These are phyloP conservation scores for Pleurotus ostreatus DNA, from an alignment of 768 basidiomycete genomes.

Conservation along the genomic window DNA sequence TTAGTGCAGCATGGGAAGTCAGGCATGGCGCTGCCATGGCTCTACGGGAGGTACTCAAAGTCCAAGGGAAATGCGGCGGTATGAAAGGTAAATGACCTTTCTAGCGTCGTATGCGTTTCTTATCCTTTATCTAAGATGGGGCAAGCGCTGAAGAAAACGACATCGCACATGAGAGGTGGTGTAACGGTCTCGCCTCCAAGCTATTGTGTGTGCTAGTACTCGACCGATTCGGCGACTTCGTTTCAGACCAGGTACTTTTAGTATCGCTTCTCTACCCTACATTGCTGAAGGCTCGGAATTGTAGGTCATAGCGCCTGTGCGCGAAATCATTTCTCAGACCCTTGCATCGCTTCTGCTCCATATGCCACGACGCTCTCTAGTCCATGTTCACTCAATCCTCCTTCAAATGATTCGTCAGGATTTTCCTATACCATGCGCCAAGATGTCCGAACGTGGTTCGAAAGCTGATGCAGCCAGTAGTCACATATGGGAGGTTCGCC, in stretches of 20 bases:
- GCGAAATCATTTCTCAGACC: constrained; percentile 94
- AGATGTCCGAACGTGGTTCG: constrained; percentile 16
- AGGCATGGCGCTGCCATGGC: constrained; percentile 94
- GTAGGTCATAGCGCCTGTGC: constrained; percentile 89
- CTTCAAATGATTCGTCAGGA: constrained; percentile 94
- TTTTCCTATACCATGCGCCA: constrained; percentile 42
- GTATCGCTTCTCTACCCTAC: not conserved
- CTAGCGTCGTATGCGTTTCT: not conserved
- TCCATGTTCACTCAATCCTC: constrained; percentile 78
- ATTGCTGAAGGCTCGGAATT: not conserved
- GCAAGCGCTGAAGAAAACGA: constrained; percentile 54
- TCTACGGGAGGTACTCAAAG: constrained; percentile 79
- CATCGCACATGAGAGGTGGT: constrained; percentile 77
- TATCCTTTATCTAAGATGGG: constrained; percentile 36
- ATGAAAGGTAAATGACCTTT: constrained; percentile 57
- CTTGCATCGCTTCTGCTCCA: constrained; percentile 84
- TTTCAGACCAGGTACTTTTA: constrained; percentile 74
- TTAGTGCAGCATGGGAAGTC: constrained; percentile 87
- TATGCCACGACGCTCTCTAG: constrained; percentile 78
- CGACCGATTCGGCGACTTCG: constrained; percentile 98
- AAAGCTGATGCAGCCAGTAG: constrained; percentile 34
- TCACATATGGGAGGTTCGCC: constrained; percentile 95
- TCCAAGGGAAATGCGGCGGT: constrained; percentile 79
- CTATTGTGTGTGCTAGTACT: constrained; percentile 88
- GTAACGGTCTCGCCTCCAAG: constrained; percentile 81